phyloP scores from a whole-genome alignment of 225 moss, liverwort and hornwort genomes.

The Bryoerythrophyllum caledonicum region DNA sequence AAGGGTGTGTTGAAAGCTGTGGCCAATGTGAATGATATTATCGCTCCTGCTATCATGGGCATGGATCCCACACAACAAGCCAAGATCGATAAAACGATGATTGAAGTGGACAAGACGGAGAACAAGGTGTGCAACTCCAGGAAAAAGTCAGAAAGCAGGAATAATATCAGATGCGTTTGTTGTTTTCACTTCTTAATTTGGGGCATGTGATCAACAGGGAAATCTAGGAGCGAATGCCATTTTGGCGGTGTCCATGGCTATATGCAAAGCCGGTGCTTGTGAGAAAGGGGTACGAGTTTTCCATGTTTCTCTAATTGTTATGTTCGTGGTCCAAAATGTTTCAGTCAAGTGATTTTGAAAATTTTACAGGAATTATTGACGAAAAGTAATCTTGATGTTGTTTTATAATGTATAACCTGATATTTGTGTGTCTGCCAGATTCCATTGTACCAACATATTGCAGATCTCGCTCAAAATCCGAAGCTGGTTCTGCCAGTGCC shows the following conservation, averaged over 20 bases:
- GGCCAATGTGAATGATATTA: slow-evolving; percentile 85
- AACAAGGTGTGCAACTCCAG: slow-evolving; percentile 66
- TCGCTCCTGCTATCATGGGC: slow-evolving; percentile 78
- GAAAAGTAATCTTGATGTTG: neutral
- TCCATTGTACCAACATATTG: slow-evolving; percentile 92
- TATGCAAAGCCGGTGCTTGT: slow-evolving; percentile 83
- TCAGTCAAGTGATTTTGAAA: neutral
- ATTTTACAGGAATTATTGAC: no score
- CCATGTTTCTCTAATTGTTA: neutral
- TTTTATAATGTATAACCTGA: slow-evolving; percentile 17
- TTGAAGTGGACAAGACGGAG: slow-evolving; percentile 96
- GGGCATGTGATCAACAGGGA: slow-evolving; percentile 55
- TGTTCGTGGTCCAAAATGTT: neutral
- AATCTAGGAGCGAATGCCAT: slow-evolving; percentile 94
- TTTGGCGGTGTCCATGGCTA: slow-evolving; percentile 87
- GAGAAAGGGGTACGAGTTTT: slow-evolving; percentile 59
- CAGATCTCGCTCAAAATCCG: slow-evolving; percentile 77
- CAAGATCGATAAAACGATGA: slow-evolving; percentile 84
- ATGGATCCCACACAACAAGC: slow-evolving; percentile 93
- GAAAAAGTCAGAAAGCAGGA: neutral
- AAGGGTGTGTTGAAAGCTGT: slow-evolving; percentile 98
- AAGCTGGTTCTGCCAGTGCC: slow-evolving; percentile 85
- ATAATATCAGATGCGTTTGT: neutral
- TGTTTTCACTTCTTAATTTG: neutral
- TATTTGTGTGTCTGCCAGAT: slow-evolving; percentile 47